Base-by-base conservation (phyloP, 345 rosid species). In the Conringia planisiliqua region DNA sequence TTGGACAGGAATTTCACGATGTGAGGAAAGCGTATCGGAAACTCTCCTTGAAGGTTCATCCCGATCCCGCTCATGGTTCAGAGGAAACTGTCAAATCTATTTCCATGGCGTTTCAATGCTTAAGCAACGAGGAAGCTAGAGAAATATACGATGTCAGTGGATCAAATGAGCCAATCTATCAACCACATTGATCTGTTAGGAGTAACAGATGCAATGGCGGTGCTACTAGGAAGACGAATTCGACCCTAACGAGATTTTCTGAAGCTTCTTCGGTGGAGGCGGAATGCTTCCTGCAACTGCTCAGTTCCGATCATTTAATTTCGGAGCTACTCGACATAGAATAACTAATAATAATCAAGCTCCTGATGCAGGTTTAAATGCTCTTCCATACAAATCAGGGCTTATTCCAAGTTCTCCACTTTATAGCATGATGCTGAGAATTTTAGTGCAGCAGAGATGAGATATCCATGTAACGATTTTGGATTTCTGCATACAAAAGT, bases 211-310 rank as follows among this genome's bases (percentile, higher is more conserved):
- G 82, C 57, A 86, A 90, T 56, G 88, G 90, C 14, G 75, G 71
- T 70, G 13, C 62, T 91, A 82, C 52, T 86, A 89, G 27, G 96
- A 89, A 17, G 79, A 84, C 54, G 99, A 92, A 27, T 80, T 92
- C 30, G 98, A 95, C 71, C 87, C 99, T 0, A 96, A 95, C 12
- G 99, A 95, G 83, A 89, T 95, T 56, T 95, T 95, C 63, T 82
- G 99, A 85, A 86, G 85, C 83, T 95, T 95, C 75, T 95, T 95
- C 78, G 91, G 85, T 14, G 97, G 97, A 5, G 96, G 97, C 6
- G 93, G 86, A 91, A 84, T 83, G 63, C 90, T 90, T 1, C 92
- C 89, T 0, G 93, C 88, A 0, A 81, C 86, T 42, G 79, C 96
- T 20, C 97, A 91, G 32, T 95, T 88, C 62, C 77, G 90, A 10